A percentile compares a stretch with the other conserved stretches of the same genome.
Evolutionary conservation across 257 asterid genomes (phyloP).

Genomic region (Eucommia ulmoides): DNA sequence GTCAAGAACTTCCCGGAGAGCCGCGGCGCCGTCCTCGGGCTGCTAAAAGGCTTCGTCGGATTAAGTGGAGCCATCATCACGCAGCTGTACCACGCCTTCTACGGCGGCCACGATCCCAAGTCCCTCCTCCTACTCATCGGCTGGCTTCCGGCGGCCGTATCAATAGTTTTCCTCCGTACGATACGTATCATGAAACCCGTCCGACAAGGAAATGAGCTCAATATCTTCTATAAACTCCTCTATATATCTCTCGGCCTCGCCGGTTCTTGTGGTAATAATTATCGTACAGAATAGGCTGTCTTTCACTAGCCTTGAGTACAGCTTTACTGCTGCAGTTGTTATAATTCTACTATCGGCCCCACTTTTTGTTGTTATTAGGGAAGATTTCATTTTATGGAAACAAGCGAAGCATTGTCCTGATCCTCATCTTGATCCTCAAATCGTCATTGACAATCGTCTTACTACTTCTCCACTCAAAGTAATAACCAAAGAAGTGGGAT

Average conservation of each 20-base stretch:
- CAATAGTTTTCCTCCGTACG: slow-evolving; percentile 8
- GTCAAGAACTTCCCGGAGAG: slow-evolving; percentile 23
- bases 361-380: slow-evolving; percentile 10
- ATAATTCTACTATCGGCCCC: slow-evolving; percentile 9
- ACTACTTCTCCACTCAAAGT: neutral
- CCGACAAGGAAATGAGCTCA: slow-evolving; percentile 9
- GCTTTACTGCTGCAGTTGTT: slow-evolving; percentile 3
- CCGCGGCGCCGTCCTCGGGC: slow-evolving; percentile 15
- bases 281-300: slow-evolving; percentile 10
- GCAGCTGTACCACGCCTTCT: slow-evolving; percentile 15
- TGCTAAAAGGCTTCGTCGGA: slow-evolving; percentile 20
- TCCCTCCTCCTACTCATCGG: slow-evolving; percentile 18
- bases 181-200: slow-evolving; percentile 13
- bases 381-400: slow-evolving; percentile 10
- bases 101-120: slow-evolving; percentile 12
- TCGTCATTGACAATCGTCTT: neutral
- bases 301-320: slow-evolving; percentile 6
- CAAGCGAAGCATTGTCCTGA: neutral
- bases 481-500: neutral
- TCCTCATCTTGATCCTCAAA: neutral
- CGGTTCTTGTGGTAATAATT: slow-evolving; percentile 12
- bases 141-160: slow-evolving; percentile 19
- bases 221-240: slow-evolving; percentile 13
- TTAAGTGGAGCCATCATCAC: slow-evolving; percentile 23
- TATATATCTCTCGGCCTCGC: slow-evolving; percentile 17